Base-by-base conservation (phyloP, 495 filamentous ascomycete genomes). In the Sordaria brevicollis region DNA sequence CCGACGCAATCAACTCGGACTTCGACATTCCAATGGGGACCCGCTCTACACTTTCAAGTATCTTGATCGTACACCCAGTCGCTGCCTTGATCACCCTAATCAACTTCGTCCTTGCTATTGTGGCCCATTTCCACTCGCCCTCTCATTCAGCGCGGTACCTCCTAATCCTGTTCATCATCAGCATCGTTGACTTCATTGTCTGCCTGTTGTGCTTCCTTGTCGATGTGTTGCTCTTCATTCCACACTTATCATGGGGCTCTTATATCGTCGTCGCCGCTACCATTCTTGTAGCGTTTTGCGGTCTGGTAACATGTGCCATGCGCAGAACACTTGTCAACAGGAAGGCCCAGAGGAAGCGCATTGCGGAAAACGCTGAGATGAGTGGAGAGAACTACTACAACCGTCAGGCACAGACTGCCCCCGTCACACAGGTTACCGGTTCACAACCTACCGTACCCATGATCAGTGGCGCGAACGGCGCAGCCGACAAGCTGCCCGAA, bases 241-340 rank as follows among this genome's bases (percentile, higher is more conserved):
- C 95, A 37, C 95, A 98, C 81, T 78, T 97, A 79, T 85, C 88
- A 75, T 98, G 94, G 93, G 95, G 92, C 72, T 94, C 94, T 70
- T 99, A 94, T 87, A 88, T 99, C 71, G 95, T 98, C 17, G 85
- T 99, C 34, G 95, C 89, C 19, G 92, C 95, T 25, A 95, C 93
- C 19, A 92, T 98, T 69, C 81, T 98, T 57, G 91, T 96, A 57
- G 89, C 92, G 65, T 82, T 92, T 6, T 93, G 90, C 78, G 90
- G 90, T 34, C 87, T 99, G 65, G 89, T 97, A 67, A 94, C 92
- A 10, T 99, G 95, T 76, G 93, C 93, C n/a, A 98, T 98, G 93
- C 91, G 95, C 70, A 89, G 95, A 62, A 97, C 94, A 2, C 83
- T 99, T 11, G 94, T 98, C 67, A 91, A 91, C 76, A 88, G 94